Base-by-base conservation (phyloP, 192 early-diverging fungal species). In the Rhizophagus prolifer region DNA sequence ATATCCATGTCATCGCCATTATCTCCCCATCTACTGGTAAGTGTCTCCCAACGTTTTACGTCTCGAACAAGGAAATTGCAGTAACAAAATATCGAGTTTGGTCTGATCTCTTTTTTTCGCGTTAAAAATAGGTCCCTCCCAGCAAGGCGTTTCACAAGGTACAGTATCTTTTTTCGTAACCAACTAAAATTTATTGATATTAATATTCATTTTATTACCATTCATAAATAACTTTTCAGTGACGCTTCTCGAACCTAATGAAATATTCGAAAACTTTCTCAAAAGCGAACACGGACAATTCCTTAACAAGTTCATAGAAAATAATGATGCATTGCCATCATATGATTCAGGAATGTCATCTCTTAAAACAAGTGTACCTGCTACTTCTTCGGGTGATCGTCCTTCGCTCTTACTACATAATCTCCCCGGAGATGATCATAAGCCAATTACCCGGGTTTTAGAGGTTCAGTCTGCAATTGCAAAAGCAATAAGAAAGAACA, bases 351-450 rank as follows among this genome's bases (percentile, higher is more conserved):
- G 21, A 41, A 44, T 21, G 31, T 25, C 13, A 25, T 36, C 34
- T 36, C 44, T 47, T 26, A 70, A 70, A 54, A 54, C 47, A 70
- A 46, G 6, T 26, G 41, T 70, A 70, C 36, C 47, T 25, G 44
- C 69, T 54, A 36, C 34, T 28, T 66, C 7, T 66, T 50, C 41
- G n/a, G 23, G 21, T 9, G 44, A 25, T n/a, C 47, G 47, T 30
- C 68, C 68, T 70, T 70, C 68, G 10, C 68, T 70, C 66, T 68
- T 68, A 70, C 38, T 47, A 26, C n/a, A 70, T 23, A 31, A 44
- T 70, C 68, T 70, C 5, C n/a, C 44, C 50, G 68, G 68, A 47
- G 68, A 23, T 70, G 44, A 7, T 30, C 6, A 47, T 26, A 1
- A 68, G 44, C 7, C 44, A 47, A 50, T 70, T 25, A 47, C 41